Base-by-base conservation (phyloP, 805 yeast species). In the Isabelozyma rhagii region DNA sequence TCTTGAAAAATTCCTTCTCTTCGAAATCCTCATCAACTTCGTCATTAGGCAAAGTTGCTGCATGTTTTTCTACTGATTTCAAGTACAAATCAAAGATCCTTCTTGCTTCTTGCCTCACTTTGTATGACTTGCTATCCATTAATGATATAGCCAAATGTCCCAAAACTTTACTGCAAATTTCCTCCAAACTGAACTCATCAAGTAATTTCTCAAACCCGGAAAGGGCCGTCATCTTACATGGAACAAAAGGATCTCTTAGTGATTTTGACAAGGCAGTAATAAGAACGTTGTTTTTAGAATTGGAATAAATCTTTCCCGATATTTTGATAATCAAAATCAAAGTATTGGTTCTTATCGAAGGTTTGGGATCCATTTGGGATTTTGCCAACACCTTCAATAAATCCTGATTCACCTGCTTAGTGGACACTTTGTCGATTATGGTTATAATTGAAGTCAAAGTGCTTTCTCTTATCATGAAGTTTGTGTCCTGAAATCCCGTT, bases 401-500 rank as follows among this genome's bases (percentile, higher is more conserved):
- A 45, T 94, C 98, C 59, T 91, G 91, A 64, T 93, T 93, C 45
- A 92, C 72, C 63, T 88, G 96, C 48, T 96, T 79, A 39, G 84
- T 89, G 0, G 88, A 79, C 1, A 93, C 77, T 57, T 82, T 82
- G 17, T 83, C 81, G 1, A 84, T 81, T 27, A 92, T 69, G 3
- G 82, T 71, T 2, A 83, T 79, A 15, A 81, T 69, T 3, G 90
- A 80, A 45, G 84, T 85, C 39, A 93, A 72, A 0, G 97, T 88
- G 47, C 85, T 89, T 55, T 87, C 87, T 54, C 97, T 74, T 40
- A 93, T 82, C n/a, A 85, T 77, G 3, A 84, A 79, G 62, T 89
- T 92, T 0, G 94, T 82, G 63, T 93, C 99, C 34, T 84, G 81
- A 59, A 93, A 87, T 0, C 99, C 98, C 14, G 86, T 82, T n/a